These are phyloP conservation scores for Metschnikowia noctiluminum DNA, from an alignment of 805 yeast genomes.

Conservation along the genomic window DNA sequence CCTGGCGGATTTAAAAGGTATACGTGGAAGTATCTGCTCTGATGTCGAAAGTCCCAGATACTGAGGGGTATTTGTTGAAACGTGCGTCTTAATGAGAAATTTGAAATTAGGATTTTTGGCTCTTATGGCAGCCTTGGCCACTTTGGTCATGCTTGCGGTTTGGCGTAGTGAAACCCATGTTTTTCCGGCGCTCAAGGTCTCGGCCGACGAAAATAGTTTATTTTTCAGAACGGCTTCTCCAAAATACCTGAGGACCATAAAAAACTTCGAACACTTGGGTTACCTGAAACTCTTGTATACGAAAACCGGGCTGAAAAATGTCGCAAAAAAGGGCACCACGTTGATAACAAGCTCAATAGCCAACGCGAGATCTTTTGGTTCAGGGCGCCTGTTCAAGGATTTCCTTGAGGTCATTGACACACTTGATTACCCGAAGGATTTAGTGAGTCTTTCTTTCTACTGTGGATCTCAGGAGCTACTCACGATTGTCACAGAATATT, in stretches of 20 bases:
- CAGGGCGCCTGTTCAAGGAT: slow-evolving; percentile 27
- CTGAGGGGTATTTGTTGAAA: no score
- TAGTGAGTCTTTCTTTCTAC: slow-evolving; percentile 27
- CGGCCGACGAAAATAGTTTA: slow-evolving; percentile 1
- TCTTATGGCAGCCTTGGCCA: background rate
- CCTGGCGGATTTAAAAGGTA: no score
- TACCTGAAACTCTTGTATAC: slow-evolving; percentile 2
- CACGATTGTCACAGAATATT: slow-evolving; percentile 15
- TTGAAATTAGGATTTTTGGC: background rate
- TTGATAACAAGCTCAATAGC: slow-evolving; percentile 27
- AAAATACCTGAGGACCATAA: background rate
- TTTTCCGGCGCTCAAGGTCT: background rate
- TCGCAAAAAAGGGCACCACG: slow-evolving; percentile 4
- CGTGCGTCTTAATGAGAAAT: no score
- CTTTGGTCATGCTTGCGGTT: background rate
- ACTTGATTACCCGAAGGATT: slow-evolving; percentile 22
- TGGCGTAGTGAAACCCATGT: background rate
- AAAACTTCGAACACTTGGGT: slow-evolving; percentile 1
- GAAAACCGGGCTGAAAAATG: background rate
- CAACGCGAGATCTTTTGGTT: slow-evolving; percentile 34
- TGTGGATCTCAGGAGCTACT: slow-evolving; percentile 30
- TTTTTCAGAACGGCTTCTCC: background rate
- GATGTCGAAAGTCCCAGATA: no score
- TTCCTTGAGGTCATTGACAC: slow-evolving; percentile 28
- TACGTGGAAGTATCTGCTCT: no score